Base-by-base conservation (phyloP, 768 basidiomycete species). In the Cytidiella melzeri region DNA sequence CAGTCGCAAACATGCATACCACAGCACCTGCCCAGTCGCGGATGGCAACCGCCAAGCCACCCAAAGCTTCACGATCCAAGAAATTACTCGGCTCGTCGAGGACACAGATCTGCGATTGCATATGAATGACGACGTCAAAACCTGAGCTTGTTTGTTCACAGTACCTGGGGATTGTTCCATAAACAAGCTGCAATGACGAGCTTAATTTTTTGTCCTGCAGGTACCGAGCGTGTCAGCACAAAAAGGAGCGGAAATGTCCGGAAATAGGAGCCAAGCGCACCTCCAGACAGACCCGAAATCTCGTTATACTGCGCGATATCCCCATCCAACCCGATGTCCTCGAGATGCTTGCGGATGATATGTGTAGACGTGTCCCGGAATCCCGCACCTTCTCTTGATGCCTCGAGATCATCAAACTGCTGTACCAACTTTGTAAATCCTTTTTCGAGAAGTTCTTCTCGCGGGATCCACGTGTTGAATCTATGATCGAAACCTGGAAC, bases 251-350 rank as follows among this genome's bases (percentile, higher is more conserved):
- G 15, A 30, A 40, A 34, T 7, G 15, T 40, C 39, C 55, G 15
- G 42, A 43, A 39, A 36, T 40, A 45, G 19, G 53, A n/a, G 50
- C 27, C 28, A 36, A 15, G 54, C 72, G 56, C 63, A 83, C 93
- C 94, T 67, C 95, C 95, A 15, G 91, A 94, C 40, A 97, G 72
- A 34, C 95, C 94, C 28, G 81, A 80, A 62, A 97, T 93, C 70
- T 98, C 94, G 62, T 96, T 95, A 70, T 98, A 97, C 68, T 96
- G 92, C 10, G 94, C 94, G 52, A 97, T 97, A 70, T 97, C 92
- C 38, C 94, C 94, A 69, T 97, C 92, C 34, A 98, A 75, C 28
- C 94, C 95, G 56, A 98, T 91, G 57, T 93, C 93, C 67, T 96
- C 92, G 41, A 98, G 70, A 58, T 94, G 91, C 68, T 93, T 91